These are phyloP conservation scores for Trichomonascaceae sp. DNA, from an alignment of 1,139 yeast species.

Conservation along the genomic window DNA sequence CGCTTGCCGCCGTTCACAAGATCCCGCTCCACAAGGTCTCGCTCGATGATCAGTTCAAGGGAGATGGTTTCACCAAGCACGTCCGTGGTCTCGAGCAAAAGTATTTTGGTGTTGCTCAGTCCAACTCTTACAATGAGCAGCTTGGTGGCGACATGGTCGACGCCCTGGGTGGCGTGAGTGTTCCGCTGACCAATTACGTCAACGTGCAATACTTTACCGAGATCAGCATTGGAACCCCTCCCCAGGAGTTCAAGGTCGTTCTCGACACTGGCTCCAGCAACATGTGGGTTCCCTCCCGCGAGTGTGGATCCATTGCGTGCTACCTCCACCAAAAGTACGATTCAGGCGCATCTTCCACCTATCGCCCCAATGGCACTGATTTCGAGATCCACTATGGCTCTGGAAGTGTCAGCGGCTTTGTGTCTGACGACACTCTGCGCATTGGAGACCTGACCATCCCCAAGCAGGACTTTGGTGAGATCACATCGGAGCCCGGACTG, in stretches of 20 bases:
- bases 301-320: constrained; percentile 90
- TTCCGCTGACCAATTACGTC: constrained; percentile 82
- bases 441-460: constrained; percentile 79
- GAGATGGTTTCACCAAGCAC: constrained; percentile 44
- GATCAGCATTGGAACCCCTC: constrained; percentile 82
- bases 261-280: constrained; percentile 95
- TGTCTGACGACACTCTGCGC: constrained; percentile 68
- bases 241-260: constrained; percentile 62
- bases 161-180: constrained; percentile 37
- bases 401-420: constrained; percentile 82
- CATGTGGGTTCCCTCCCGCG: constrained; percentile 87
- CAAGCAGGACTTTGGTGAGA: constrained; percentile 89
- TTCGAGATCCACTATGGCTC: constrained; percentile 85
- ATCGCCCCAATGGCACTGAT: constrained; percentile 72
- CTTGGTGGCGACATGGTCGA: constrained; percentile 16
- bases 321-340: constrained; percentile 84
- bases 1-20: constrained; percentile 36
- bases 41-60: constrained; percentile 46
- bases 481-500: constrained; percentile 92
- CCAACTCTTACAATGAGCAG: constrained; percentile 26
- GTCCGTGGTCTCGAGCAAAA: constrained; percentile 59
- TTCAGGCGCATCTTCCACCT: constrained; percentile 64
- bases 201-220: constrained; percentile 94
- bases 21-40: constrained; percentile 49
- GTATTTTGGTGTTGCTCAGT: constrained; percentile 40